A percentile compares a stretch with the other conserved stretches of the same genome.
phyloP scores from a whole-genome alignment of 441 rosid genomes.

The Gossypium lobatum region DNA sequence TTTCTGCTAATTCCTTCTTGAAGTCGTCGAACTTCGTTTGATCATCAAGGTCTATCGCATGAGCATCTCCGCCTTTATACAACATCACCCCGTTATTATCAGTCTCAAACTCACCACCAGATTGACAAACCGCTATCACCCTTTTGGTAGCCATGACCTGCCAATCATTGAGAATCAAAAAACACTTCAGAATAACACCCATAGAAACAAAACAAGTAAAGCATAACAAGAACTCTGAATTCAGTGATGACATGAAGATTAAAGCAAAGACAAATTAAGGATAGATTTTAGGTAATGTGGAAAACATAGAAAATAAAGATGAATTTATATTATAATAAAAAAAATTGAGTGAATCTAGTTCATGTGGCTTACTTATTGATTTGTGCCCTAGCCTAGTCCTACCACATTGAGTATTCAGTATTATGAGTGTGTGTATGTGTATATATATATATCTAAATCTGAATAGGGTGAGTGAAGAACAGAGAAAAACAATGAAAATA shows the following conservation, averaged over 20 bases:
- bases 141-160: constrained; percentile 62
- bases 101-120: constrained; percentile 71
- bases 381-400: background rate
- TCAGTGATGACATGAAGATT: background rate
- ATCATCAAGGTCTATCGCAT: constrained; percentile 80
- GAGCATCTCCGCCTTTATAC: constrained; percentile 83
- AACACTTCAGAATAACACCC: background rate
- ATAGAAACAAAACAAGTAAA: background rate
- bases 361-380: background rate
- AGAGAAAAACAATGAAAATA: background rate
- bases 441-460: background rate
- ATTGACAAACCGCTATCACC: constrained; percentile 80
- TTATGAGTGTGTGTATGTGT: background rate
- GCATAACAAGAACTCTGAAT: background rate
- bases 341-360: background rate
- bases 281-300: background rate
- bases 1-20: constrained; percentile 74
- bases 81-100: constrained; percentile 50
- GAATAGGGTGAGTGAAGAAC: background rate
- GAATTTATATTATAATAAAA: background rate
- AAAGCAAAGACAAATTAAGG: background rate
- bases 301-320: background rate
- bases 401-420: background rate
- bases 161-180: background rate
- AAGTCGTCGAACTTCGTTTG: constrained; percentile 56